Conservation (phyloP, 75 land plant species). For the Pseudotsuga menziesii region DNA sequence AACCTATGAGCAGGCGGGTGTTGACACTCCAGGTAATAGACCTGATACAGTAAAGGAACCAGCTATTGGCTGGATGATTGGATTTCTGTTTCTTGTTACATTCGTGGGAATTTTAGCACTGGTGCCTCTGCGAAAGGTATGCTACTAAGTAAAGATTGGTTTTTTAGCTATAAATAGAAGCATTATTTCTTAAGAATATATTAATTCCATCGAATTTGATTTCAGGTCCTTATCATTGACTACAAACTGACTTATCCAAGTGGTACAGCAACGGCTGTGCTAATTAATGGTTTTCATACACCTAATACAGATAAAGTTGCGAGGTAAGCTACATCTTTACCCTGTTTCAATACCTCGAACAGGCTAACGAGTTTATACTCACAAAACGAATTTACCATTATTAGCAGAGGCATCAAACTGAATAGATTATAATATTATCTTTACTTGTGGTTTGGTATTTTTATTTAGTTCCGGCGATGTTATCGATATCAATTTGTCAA, state of each 20-base stretch:
- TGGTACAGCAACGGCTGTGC: slow-evolving; percentile 91
- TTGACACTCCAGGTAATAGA: slow-evolving; percentile 50
- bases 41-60: slow-evolving; percentile 70
- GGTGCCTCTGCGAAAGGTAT: slow-evolving; percentile 92
- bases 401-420: too few relatives aligned
- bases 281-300: slow-evolving; percentile 90
- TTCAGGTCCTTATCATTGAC: slow-evolving; percentile 85
- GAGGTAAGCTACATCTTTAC: slow-evolving; percentile 15
- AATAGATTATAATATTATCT: too few relatives aligned
- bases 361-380: too few relatives aligned
- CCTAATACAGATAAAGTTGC: slow-evolving; percentile 61
- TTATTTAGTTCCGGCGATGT: too few relatives aligned
- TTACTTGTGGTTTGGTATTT: too few relatives aligned
- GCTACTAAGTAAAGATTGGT: neutral
- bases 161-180: too few relatives aligned
- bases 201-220: neutral
- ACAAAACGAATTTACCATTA: too few relatives aligned
- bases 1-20: slow-evolving; percentile 61
- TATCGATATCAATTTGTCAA: too few relatives aligned
- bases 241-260: slow-evolving; percentile 84
- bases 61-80: slow-evolving; percentile 82
- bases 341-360: too few relatives aligned
- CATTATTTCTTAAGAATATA: neutral
- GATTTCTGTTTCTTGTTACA: slow-evolving; percentile 51
- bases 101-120: slow-evolving; percentile 80